Conservation (phyloP, 257 asterid genomes). For the Paulownia fortunei region DNA sequence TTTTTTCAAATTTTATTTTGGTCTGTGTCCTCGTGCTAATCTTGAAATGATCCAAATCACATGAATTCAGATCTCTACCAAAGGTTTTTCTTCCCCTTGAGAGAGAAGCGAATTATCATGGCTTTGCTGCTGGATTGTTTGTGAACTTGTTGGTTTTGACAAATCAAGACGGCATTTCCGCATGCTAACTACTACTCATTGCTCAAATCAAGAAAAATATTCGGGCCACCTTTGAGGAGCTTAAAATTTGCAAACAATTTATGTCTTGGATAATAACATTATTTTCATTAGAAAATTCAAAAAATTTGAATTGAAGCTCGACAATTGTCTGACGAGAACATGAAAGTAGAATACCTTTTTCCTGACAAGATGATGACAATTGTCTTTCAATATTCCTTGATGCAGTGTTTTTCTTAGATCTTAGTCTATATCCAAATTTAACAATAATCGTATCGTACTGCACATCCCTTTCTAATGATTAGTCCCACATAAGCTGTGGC, state of each 20-base stretch:
- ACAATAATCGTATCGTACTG: too few species aligned
- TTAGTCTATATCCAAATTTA: too few species aligned
- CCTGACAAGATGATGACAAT: too few species aligned
- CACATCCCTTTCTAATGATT: too few species aligned
- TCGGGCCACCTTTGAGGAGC: neutral
- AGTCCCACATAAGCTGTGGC: too few species aligned
- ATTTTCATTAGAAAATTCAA: neutral
- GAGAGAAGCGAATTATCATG: neutral
- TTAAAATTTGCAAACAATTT: too few species aligned
- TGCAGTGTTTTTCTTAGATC: too few species aligned
- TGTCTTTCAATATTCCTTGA: too few species aligned
- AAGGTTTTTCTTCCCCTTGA: neutral
- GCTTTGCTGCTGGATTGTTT: neutral
- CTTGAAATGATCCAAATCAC: neutral
- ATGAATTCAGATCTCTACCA: neutral
- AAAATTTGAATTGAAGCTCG: neutral
- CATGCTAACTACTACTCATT: neutral
- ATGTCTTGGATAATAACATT: too few species aligned
- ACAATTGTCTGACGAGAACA: too few species aligned
- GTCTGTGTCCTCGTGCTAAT: neutral
- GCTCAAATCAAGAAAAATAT: neutral
- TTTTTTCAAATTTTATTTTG: neutral
- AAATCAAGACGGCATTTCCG: neutral
- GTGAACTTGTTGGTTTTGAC: neutral
- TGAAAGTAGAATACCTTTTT: too few species aligned